A percentile compares a stretch with the other conserved stretches of the same genome.
Conservation (phyloP, 2,329 filamentous ascomycete species). For the Stemphylium vesicarium region DNA sequence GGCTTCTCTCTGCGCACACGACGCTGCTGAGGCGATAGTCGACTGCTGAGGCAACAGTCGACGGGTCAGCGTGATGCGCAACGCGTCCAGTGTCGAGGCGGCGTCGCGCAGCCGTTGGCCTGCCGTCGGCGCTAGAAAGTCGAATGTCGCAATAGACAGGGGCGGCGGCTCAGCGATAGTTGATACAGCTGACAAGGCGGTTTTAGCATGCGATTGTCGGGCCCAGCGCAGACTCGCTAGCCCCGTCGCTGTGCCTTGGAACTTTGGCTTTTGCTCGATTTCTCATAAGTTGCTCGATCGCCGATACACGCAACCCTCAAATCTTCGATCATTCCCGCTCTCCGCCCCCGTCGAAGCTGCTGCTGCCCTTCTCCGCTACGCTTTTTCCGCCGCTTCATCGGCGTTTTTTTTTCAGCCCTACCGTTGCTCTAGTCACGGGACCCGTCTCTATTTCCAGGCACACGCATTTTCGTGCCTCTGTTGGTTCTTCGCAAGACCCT, state of each 20-base stretch:
- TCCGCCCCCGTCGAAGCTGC: background rate
- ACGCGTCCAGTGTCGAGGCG: background rate
- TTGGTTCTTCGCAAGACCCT: slow-evolving; percentile 7
- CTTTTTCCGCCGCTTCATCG: slow-evolving; percentile 3
- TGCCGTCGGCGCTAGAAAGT: slow-evolving; percentile 5
- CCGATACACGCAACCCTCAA: slow-evolving; percentile 4
- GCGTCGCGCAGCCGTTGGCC: slow-evolving; percentile 11
- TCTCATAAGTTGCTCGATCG: slow-evolving; percentile 15
- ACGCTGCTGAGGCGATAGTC: background rate
- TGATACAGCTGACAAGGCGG: slow-evolving; percentile 13
- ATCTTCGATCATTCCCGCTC: slow-evolving; percentile 1
- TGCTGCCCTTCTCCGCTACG: slow-evolving; percentile 3
- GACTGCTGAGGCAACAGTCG: background rate
- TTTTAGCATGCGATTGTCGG: slow-evolving; percentile 10
- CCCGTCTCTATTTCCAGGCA: background rate
- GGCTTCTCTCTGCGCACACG: background rate
- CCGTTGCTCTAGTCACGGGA: slow-evolving; percentile 10
- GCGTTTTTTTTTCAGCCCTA: slow-evolving; percentile 10
- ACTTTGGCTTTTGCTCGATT: slow-evolving; percentile 8
- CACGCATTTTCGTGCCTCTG: background rate
- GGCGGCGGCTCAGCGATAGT: slow-evolving; percentile 2
- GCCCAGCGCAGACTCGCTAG: slow-evolving; percentile 7
- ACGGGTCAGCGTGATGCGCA: background rate
- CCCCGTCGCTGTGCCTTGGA: slow-evolving; percentile 13
- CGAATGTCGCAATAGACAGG: slow-evolving; percentile 18